Evolutionary conservation across 306 rosid genomes (phyloP).

Genomic region (Pyrus communis): DNA sequence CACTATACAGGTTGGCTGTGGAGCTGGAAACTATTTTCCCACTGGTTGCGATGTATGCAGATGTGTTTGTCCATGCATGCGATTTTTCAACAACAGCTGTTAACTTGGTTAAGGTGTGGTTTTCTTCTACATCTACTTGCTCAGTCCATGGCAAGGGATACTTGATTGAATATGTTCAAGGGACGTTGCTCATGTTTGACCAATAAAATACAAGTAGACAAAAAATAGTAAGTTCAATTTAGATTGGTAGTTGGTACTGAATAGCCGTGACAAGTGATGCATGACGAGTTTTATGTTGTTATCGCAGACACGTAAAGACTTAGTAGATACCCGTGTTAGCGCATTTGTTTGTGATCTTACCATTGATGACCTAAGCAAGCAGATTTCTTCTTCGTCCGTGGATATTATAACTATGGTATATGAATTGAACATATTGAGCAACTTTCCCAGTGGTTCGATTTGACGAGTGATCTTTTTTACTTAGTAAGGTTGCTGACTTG

Average conservation of each 20-base stretch:
- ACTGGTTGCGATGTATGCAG: conserved; percentile 57
- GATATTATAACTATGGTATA: conserved; percentile 89
- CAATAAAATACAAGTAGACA: neutral
- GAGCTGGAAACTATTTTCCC: conserved; percentile 96
- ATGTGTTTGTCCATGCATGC: conserved; percentile 75
- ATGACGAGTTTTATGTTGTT: conserved; percentile 12
- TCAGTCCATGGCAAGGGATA: neutral
- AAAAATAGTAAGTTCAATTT: neutral
- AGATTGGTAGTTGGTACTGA: neutral
- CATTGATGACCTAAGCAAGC: conserved; percentile 61
- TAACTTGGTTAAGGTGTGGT: conserved; percentile 71
- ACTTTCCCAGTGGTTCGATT: conserved; percentile 15
- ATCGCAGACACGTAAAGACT: conserved; percentile 69
- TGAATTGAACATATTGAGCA: conserved; percentile 14
- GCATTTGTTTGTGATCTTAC: conserved; percentile 92
- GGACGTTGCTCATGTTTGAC: neutral
- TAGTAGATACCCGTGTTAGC: conserved; percentile 49
- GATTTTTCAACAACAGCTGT: conserved; percentile 94
- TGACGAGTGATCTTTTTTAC: conserved; percentile 3
- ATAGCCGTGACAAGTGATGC: neutral
- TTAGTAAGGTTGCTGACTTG: conserved; percentile 51
- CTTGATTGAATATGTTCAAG: neutral
- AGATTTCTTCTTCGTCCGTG: conserved; percentile 61
- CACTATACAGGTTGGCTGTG: conserved; percentile 70
- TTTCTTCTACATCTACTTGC: conserved; percentile 8